phyloP scores from a whole-genome alignment of 768 basidiomycete species.

The Baorangia bicolor region DNA sequence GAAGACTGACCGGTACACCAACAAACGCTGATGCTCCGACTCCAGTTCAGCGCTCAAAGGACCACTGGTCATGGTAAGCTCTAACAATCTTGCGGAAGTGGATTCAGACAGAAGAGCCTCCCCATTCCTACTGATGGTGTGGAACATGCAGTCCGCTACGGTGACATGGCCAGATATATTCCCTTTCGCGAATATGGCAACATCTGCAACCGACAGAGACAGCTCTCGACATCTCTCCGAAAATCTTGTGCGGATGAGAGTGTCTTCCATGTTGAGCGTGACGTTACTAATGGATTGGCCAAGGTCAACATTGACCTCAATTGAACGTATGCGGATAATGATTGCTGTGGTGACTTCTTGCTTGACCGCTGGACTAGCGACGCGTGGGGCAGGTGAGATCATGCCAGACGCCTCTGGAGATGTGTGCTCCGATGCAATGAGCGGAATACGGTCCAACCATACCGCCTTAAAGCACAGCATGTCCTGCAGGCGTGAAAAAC shows the following conservation, averaged over 20 bases:
- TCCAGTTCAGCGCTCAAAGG: conserved; percentile 63
- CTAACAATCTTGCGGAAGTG: conserved; percentile 54
- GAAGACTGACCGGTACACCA: conserved; percentile 68
- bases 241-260: conserved; percentile 64
- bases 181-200: conserved; percentile 57
- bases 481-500: conserved; percentile 87
- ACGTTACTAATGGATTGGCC: conserved; percentile 81
- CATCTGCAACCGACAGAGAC: conserved; percentile 60
- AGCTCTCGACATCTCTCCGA: conserved; percentile 61
- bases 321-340: conserved; percentile 68
- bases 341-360: conserved; percentile 59
- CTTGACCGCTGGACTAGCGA: conserved; percentile 18
- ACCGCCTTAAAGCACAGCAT: conserved; percentile 94
- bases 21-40: conserved; percentile 71
- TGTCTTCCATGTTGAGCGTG: conserved; percentile 61
- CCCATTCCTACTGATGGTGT: conserved; percentile 62
- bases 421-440: conserved; percentile 50
- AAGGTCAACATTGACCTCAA: conserved; percentile 76
- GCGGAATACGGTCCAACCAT: conserved; percentile 85
- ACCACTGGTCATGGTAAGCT: conserved; percentile 74
- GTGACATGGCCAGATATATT: conserved; percentile 67
- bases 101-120: conserved; percentile 34
- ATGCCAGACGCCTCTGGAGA: conserved; percentile 21
- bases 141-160: conserved; percentile 73
- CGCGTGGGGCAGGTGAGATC: conserved; percentile 13